Percentiles rank a stretch among this genome's conserved stretches.
phyloP scores from a whole-genome alignment of 768 basidiomycete genomes.

The Chiua virens region DNA sequence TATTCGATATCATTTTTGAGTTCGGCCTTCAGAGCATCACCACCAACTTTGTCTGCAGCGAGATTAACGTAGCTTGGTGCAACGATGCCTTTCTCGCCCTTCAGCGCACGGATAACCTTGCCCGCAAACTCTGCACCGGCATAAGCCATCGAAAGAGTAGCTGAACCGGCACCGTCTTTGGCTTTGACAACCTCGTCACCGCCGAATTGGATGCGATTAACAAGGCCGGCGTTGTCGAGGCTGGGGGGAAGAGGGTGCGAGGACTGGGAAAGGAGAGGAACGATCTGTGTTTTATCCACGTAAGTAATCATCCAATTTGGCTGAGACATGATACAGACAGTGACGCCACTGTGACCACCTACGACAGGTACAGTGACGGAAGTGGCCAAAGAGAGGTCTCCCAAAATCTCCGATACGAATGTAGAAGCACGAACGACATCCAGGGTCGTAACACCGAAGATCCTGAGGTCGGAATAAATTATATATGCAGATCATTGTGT shows the following conservation, averaged over 20 bases:
- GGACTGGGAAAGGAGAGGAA: slow-evolving; percentile 91
- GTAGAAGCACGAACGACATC: slow-evolving; percentile 98
- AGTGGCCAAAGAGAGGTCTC: slow-evolving; percentile 58
- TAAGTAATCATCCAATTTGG: slow-evolving; percentile 3
- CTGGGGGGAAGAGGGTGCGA: slow-evolving; percentile 70
- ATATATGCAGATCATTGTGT: neutral
- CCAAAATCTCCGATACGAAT: slow-evolving; percentile 81
- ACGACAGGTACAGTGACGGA: slow-evolving; percentile 84
- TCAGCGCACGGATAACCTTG: slow-evolving; percentile 80
- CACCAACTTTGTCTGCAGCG: slow-evolving; percentile 66
- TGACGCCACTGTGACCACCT: slow-evolving; percentile 93
- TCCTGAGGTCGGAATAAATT: slow-evolving; percentile 42
- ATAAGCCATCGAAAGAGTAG: slow-evolving; percentile 96
- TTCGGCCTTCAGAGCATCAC: slow-evolving; percentile 73
- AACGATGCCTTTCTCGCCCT: slow-evolving; percentile 85
- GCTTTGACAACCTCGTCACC: slow-evolving; percentile 99
- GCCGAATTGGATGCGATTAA: slow-evolving; percentile 90
- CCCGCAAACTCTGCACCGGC: slow-evolving; percentile 88
- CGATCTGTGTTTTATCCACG: slow-evolving; percentile 53
- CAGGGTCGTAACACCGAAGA: slow-evolving; percentile 97
- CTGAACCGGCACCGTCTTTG: slow-evolving; percentile 88
- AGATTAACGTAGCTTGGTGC: slow-evolving; percentile 85
- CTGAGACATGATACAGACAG: slow-evolving; percentile 44
- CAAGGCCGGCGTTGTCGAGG: slow-evolving; percentile 47
- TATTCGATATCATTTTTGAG: slow-evolving; percentile 76